A percentile compares a stretch with the other conserved stretches of the same genome.
Evolutionary conservation across 108 stramenopile species (phyloP).

Genomic region (Skeletonema tropicum): DNA sequence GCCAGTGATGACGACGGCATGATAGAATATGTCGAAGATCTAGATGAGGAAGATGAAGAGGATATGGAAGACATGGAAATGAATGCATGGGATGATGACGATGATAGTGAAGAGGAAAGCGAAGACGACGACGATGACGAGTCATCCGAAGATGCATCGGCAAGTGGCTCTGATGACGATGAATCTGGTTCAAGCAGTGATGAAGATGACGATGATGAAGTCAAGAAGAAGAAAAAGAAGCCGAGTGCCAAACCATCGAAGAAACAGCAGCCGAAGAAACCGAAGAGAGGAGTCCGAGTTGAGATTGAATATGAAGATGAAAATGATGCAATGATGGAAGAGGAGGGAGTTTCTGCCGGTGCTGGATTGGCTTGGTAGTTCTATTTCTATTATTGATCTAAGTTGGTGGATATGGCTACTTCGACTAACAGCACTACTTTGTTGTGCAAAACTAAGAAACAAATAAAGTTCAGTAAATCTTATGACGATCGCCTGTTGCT

Average conservation of each 20-base stretch:
- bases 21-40: conserved; percentile 4
- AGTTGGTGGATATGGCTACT: too few relatives aligned
- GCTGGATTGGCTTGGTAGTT: conserved; percentile 4
- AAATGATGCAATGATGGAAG: conserved; percentile 29
- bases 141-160: conserved; percentile 3
- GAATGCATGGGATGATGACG: conserved; percentile 3
- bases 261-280: conserved; percentile 3
- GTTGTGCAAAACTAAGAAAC: too few relatives aligned
- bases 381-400: too few relatives aligned
- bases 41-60: neutral
- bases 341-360: conserved; percentile 5
- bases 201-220: neutral
- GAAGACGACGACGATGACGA: neutral
- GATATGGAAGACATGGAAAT: conserved; percentile 4
- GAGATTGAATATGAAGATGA: conserved; percentile 42
- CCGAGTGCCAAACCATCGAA: conserved; percentile 9
- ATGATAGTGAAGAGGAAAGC: neutral
- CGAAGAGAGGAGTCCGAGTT: conserved; percentile 14
- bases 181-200: neutral
- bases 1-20: conserved; percentile 1
- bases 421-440: too few relatives aligned
- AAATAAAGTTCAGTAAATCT: too few relatives aligned
- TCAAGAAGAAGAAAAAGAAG: neutral
- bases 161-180: neutral
- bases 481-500: too few relatives aligned